Base-by-base conservation (phyloP, 1,284 basidiomycete genomes). In the Inonotus obliquus region DNA sequence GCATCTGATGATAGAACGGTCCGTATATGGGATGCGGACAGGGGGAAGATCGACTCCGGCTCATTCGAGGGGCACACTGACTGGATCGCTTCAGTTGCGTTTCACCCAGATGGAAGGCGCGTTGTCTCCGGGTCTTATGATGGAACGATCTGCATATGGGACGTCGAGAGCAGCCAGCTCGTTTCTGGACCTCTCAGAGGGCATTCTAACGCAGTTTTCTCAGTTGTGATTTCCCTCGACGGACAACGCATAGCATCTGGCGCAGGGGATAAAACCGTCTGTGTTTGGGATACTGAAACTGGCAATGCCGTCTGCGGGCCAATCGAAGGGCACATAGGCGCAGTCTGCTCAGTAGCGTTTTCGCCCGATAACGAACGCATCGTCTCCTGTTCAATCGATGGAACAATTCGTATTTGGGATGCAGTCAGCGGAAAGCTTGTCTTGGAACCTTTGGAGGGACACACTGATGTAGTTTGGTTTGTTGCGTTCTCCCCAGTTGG, bases 331-430 rank as follows among this genome's bases (percentile, higher is more conserved):
- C n/a, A n/a, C n/a, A n/a, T n/a, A n/a, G n/a, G n/a, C n/a, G n/a
- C n/a, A n/a, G n/a, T n/a, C n/a, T n/a, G n/a, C n/a, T n/a, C n/a
- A n/a, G n/a, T n/a, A n/a, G n/a, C n/a, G n/a, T n/a, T n/a, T n/a
- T n/a, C n/a, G n/a, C n/a, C n/a, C n/a, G n/a, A n/a, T n/a, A n/a
- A n/a, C n/a, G n/a, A 39, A 1, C 4, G 38, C 38, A 39, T 39
- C 17, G 38, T 17, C 10, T 39, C 38, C 11, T 10, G 2, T 17
- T 39, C 38, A 1, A 13, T 2, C 2, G 48, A 49, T 19, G 4
- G 4, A 2, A 23, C 19, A 14, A 54, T 65, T 47, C 48, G 64
- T 21, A 49, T 65, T 1, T 65, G 64, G 64, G 54, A 65, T 54
- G 55, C 55, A 11, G 19, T 11, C 27, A 49, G 27, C 48, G 48